Evolutionary conservation across 768 basidiomycete species (phyloP).

Genomic region (Tricholoma hemisulphureum): DNA sequence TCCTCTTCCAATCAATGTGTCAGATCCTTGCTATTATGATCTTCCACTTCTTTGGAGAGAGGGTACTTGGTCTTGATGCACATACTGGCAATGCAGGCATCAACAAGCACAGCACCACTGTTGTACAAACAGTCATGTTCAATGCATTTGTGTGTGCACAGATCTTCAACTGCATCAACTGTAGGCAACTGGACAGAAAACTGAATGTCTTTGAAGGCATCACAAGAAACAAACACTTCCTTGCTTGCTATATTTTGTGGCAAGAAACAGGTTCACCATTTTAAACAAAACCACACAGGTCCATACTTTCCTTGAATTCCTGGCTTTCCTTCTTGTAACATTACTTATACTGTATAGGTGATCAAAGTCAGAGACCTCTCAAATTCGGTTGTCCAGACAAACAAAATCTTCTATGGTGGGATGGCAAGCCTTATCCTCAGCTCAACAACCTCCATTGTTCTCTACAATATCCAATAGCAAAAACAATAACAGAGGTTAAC

Average conservation of each 20-base stretch:
- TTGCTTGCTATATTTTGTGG: slow-evolving; percentile 87
- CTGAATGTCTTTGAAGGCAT: slow-evolving; percentile 91
- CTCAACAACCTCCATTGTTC: slow-evolving; percentile 78
- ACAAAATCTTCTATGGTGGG: slow-evolving; percentile 98
- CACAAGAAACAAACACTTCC: slow-evolving; percentile 75
- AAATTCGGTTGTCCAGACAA: slow-evolving; percentile 91
- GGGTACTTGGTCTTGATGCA: slow-evolving; percentile 56
- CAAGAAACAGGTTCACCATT: slow-evolving; percentile 91
- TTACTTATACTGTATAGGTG: slow-evolving; percentile 43
- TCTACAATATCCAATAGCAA: slow-evolving; percentile 97
- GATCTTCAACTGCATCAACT: slow-evolving; percentile 94
- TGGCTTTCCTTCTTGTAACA: not conserved
- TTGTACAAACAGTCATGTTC: slow-evolving; percentile 87
- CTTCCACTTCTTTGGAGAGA: slow-evolving; percentile 79
- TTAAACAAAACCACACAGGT: slow-evolving; percentile 89
- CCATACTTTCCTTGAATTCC: slow-evolving; percentile 8
- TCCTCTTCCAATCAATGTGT: slow-evolving; percentile 83
- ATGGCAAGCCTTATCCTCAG: slow-evolving; percentile 92
- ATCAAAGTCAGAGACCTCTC: slow-evolving; percentile 95
- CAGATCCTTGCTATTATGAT: slow-evolving; percentile 81
- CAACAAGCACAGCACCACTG: slow-evolving; percentile 25
- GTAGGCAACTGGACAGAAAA: slow-evolving; percentile 77
- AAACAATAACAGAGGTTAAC: too few species aligned
- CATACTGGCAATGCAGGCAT: slow-evolving; percentile 48
- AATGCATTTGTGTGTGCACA: slow-evolving; percentile 97